phyloP scores from a whole-genome alignment of 192 early-diverging fungal genomes.

The Dispira parvispora region DNA sequence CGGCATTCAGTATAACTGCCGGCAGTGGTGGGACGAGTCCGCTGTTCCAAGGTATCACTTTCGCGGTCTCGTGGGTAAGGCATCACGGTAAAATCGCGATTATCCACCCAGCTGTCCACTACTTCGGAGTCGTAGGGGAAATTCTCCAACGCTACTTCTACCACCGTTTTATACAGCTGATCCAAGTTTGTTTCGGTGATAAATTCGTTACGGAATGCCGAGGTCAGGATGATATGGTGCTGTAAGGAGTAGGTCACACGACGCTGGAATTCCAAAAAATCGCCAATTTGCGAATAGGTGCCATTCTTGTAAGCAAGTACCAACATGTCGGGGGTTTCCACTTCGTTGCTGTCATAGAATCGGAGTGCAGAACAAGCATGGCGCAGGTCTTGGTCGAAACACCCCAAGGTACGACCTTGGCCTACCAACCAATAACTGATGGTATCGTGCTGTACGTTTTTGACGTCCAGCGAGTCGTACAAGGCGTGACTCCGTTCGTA shows the following conservation, averaged over 20 bases:
- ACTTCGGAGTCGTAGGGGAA: constrained; percentile 36
- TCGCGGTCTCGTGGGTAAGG: constrained; percentile 17
- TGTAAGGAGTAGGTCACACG: constrained; percentile 60
- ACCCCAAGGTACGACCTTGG: constrained; percentile 19
- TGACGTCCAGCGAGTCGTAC: constrained; percentile 63
- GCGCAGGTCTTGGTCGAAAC: constrained; percentile 24
- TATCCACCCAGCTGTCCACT: constrained; percentile 30
- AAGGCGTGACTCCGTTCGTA: constrained; percentile 39
- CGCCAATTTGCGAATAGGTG: constrained; percentile 79
- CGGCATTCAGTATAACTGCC: not conserved
- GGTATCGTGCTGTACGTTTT: constrained; percentile 85
- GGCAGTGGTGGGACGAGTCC: constrained; percentile 16
- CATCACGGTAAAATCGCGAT: constrained; percentile 56
- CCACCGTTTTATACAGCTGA: constrained; percentile 32
- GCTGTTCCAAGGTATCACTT: constrained; percentile 18
- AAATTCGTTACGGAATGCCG: constrained; percentile 45
- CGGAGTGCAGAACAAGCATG: constrained; percentile 39
- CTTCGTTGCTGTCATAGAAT: constrained; percentile 62
- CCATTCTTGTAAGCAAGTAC: constrained; percentile 66
- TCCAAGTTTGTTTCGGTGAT: constrained; percentile 28
- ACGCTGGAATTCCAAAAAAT: constrained; percentile 68
- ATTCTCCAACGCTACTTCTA: constrained; percentile 33
- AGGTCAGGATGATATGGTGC: constrained; percentile 43
- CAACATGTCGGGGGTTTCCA: constrained; percentile 77
- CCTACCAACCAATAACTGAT: constrained; percentile 36